These are phyloP conservation scores for Collariella sp. DNA, from an alignment of 495 filamentous ascomycete genomes.

Conservation along the genomic window DNA sequence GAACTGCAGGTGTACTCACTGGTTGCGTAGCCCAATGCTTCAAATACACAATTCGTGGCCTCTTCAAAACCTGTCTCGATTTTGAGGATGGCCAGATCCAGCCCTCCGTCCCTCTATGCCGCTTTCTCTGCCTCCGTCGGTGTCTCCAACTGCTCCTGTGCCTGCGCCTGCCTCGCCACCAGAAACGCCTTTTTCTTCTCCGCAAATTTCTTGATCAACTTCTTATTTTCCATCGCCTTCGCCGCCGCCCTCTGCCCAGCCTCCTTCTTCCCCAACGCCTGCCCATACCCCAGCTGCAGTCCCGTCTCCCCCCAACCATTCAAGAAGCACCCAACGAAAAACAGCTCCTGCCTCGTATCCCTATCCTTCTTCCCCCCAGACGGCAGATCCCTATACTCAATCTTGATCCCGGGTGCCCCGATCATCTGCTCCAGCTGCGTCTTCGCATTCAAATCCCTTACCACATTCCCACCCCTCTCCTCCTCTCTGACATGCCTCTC, in stretches of 20 bases:
- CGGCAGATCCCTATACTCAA: constrained; percentile 57
- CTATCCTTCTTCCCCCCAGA: constrained; percentile 46
- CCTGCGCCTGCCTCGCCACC: constrained; percentile 15
- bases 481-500: constrained; percentile 37
- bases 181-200: constrained; percentile 41
- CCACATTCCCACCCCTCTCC: constrained; percentile 3
- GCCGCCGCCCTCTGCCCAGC: constrained; percentile 65
- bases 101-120: background rate
- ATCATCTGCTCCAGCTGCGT: constrained; percentile 49
- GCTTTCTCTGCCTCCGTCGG: background rate
- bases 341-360: constrained; percentile 51
- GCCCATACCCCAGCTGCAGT: constrained; percentile 56
- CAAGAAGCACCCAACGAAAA: constrained; percentile 59
- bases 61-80: no score
- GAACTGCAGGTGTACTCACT: no score
- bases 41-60: no score
- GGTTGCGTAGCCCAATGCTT: no score
- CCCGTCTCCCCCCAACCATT: constrained; percentile 64
- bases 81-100: no score
- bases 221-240: constrained; percentile 52
- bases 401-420: constrained; percentile 49
- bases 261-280: constrained; percentile 60
- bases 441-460: constrained; percentile 32
- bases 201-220: constrained; percentile 47
- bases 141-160: background rate